Percentiles rank a stretch among this genome's conserved stretches.
These are phyloP conservation scores for Parsonsia alboflavescens DNA, from an alignment of 257 asterid species.

Conservation along the genomic window DNA sequence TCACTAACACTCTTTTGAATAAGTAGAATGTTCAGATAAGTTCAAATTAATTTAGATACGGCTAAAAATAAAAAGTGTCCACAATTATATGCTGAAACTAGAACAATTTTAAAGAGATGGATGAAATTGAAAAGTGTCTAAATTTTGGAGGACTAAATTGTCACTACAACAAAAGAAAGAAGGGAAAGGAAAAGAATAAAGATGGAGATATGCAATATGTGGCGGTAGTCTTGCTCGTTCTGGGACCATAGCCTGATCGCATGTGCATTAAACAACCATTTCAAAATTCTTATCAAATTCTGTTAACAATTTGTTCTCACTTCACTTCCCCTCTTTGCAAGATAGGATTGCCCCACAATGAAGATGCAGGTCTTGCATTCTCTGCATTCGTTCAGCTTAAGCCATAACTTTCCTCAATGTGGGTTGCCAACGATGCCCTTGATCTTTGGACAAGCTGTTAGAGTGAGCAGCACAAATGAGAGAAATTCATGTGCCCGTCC, in stretches of 20 bases:
- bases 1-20: too few species aligned
- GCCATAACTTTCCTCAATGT: constrained; percentile 47
- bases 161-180: not conserved
- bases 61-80: too few species aligned
- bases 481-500: constrained; percentile 25
- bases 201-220: constrained; percentile 7
- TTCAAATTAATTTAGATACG: too few species aligned
- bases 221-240: not conserved
- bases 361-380: constrained; percentile 29
- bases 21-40: too few species aligned
- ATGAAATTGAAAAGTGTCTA: too few species aligned
- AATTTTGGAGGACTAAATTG: not conserved
- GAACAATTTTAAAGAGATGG: too few species aligned
- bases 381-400: constrained; percentile 41
- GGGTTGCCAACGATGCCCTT: constrained; percentile 43
- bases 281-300: not conserved
- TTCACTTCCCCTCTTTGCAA: not conserved
- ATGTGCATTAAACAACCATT: not conserved
- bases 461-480: constrained; percentile 23
- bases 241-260: not conserved
- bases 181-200: not conserved
- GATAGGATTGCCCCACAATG: not conserved
- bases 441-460: constrained; percentile 31
- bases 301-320: not conserved
- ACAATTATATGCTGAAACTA: too few species aligned